These are phyloP conservation scores for Haematococcus lacustris DNA, from an alignment of 139 green algal genomes.

Conservation along the genomic window DNA sequence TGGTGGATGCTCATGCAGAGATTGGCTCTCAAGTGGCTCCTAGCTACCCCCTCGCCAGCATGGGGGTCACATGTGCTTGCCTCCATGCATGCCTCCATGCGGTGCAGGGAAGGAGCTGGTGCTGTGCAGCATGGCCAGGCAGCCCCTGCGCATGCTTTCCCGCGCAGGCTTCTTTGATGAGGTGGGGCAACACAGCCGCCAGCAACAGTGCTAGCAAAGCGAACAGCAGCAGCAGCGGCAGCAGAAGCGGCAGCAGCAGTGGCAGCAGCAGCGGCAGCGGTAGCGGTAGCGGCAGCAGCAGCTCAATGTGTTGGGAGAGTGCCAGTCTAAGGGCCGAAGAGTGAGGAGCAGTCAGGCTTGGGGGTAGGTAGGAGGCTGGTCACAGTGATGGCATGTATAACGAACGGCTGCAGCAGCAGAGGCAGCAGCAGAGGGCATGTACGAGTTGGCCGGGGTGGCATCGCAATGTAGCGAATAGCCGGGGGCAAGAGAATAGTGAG, in stretches of 20 bases:
- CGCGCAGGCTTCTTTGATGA: constrained; percentile 22
- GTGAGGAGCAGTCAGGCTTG: too few relatives aligned
- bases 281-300: neutral
- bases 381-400: neutral
- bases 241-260: neutral
- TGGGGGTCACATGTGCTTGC: neutral
- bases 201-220: neutral
- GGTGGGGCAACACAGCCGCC: neutral
- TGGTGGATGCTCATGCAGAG: neutral
- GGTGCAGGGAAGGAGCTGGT: constrained; percentile 17
- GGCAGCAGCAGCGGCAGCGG: too few relatives aligned
- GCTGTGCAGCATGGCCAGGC: constrained; percentile 20
- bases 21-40: neutral
- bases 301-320: neutral
- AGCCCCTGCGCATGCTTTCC: constrained; percentile 25
- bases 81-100: too few relatives aligned
- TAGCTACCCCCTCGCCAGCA: neutral
- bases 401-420: neutral
- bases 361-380: neutral
- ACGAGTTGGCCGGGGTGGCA: too few relatives aligned
- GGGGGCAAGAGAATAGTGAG: too few relatives aligned
- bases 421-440: too few relatives aligned
- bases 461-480: too few relatives aligned
- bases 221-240: neutral
- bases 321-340: neutral